Conservation (phyloP, 306 rosid species). For the Dicorynia guianensis region DNA sequence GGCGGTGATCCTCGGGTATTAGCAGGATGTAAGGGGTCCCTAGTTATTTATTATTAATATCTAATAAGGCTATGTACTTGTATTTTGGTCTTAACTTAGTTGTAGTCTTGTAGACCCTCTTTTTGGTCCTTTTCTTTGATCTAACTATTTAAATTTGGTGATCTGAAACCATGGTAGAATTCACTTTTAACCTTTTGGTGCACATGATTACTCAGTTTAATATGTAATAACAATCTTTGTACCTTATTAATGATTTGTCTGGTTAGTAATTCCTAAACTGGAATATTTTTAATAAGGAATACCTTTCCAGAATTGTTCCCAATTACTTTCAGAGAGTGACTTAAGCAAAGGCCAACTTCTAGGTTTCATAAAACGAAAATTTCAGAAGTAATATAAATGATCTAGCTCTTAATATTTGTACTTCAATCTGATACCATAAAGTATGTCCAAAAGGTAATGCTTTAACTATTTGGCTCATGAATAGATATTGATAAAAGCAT, state of each 20-base stretch:
- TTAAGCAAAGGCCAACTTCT: background rate
- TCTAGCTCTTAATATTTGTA: background rate
- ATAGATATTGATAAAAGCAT: background rate
- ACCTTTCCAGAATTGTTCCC: background rate
- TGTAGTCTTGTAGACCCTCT: background rate
- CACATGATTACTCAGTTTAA: background rate
- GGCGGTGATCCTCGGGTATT: slow-evolving; percentile 89
- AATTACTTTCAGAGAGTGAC: background rate
- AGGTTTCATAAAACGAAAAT: background rate
- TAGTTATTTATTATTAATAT: slow-evolving; percentile 15
- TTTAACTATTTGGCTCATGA: background rate
- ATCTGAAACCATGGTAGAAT: slow-evolving; percentile 9
- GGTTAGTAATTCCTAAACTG: too few species aligned
- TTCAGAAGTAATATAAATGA: background rate
- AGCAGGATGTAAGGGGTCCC: slow-evolving; percentile 86
- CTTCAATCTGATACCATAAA: background rate
- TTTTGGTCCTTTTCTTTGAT: slow-evolving; percentile 3
- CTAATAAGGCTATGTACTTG: background rate
- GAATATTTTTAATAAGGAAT: too few species aligned
- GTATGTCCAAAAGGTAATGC: background rate
- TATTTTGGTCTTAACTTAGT: slow-evolving; percentile 14
- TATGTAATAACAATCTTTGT: too few species aligned
- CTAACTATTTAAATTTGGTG: slow-evolving; percentile 1
- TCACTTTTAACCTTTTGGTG: slow-evolving; percentile 13
- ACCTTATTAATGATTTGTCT: too few species aligned